Conservation (phyloP, 2,329 filamentous ascomycete genomes). For the Camptophora hylomeconis region DNA sequence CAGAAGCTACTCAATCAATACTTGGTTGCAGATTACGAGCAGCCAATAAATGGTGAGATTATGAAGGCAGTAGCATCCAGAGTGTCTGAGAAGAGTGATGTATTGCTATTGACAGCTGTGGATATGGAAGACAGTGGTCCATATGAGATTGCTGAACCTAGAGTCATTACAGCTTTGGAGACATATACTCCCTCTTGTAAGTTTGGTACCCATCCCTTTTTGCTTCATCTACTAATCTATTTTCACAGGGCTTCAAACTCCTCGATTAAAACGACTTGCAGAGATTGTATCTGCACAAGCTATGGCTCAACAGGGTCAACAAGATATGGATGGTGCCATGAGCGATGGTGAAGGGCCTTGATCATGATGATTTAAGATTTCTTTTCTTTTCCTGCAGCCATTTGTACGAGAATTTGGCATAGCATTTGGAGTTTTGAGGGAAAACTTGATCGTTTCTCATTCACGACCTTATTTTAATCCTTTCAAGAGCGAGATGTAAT, state of each 20-base stretch:
- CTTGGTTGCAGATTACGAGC: conserved; percentile 95
- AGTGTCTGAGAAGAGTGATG: conserved; percentile 96
- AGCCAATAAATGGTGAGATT: conserved; percentile 98
- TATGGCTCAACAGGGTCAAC: conserved; percentile 84
- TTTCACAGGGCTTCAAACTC: conserved; percentile 75
- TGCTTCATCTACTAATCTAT: conserved; percentile 20
- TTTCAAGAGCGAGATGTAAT: too few species aligned
- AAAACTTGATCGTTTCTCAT: too few species aligned
- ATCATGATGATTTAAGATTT: too few species aligned
- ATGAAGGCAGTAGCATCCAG: conserved; percentile 98
- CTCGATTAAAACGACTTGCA: conserved; percentile 85
- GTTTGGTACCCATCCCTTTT: conserved; percentile 24
- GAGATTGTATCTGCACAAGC: conserved; percentile 96
- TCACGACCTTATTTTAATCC: too few species aligned
- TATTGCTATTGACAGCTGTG: conserved; percentile 81
- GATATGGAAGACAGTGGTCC: conserved; percentile 99
- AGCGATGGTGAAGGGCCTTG: conserved; percentile 14
- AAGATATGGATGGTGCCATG: conserved; percentile 37
- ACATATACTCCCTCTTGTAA: conserved; percentile 96
- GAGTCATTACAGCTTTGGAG: conserved; percentile 89
- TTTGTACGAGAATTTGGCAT: too few species aligned
- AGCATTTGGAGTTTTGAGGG: too few species aligned
- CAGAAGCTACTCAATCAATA: conserved; percentile 99
- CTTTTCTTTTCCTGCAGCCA: too few species aligned
- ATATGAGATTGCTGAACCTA: conserved; percentile 94